Evolutionary conservation across 306 rosid genomes (phyloP), one percentile per base, ranked within the genome.

Genomic region (Vigna nakashimae): DNA sequence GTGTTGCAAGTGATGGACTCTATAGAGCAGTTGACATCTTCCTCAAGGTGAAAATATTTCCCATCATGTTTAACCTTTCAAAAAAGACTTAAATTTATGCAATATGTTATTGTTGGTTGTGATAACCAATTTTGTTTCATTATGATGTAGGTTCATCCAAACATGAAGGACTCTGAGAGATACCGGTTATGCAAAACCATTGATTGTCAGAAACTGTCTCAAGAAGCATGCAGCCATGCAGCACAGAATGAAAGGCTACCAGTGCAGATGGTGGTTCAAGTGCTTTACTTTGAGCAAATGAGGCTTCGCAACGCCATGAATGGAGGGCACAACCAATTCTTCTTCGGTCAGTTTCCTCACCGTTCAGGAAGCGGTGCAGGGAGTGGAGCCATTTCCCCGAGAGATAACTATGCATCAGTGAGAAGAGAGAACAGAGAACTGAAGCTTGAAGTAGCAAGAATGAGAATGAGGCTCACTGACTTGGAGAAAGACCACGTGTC

Each of bases 171-270:
- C 17, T 78, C 92, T 0, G 99, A 96, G 76, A 83, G 93, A 7
- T 86, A 91, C 82, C 90, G 97, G n/a, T 84, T 96, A 3, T 88
- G 98, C 94, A 96, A 96, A 79, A 90, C 94, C 78, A 90, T 96
- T 1, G 98, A 96, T 83, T 88, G 92, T 58, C 97, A 96, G 76
- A 96, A 96, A 84, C 82, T 96, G 40, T 81, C 96, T 12, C 97
- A 96, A 88, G 99, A 96, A 85, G 98, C 97, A 2, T 93, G 99
- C 79, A 93, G 99, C 77, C 99, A 96, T 49, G 99, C 99, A 36
- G 98, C 99, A 40, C 99, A 96, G 82, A 96, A 96, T 11, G 99
- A 96, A 53, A 87, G 98, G 83, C 81, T 96, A 45, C 98, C 99
- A 0, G 97, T 96, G 32, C 99, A 96, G 65, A 92, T 87, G 96